A percentile compares a stretch with the other conserved stretches of the same genome.
phyloP scores from a whole-genome alignment of 1,284 basidiomycete species.

The Tylopilus orsonianus region DNA sequence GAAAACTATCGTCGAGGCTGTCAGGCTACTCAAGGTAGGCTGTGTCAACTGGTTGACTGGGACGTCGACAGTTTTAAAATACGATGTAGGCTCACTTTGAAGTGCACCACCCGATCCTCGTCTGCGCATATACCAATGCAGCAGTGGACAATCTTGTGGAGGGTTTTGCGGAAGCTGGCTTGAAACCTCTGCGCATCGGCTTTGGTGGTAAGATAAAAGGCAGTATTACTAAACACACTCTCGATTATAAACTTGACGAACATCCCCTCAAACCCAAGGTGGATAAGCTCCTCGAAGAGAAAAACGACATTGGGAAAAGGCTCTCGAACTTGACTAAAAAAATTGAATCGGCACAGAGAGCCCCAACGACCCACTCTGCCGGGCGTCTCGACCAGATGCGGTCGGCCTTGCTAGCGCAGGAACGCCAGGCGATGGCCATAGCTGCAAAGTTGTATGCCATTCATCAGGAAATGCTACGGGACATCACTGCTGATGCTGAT shows the following conservation, averaged over 20 bases:
- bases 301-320: conserved; percentile 31
- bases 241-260: conserved; percentile 63
- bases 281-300: conserved; percentile 39
- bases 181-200: conserved; percentile 80
- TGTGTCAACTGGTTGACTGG: background rate
- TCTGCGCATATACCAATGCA: conserved; percentile 92
- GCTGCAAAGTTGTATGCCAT: conserved; percentile 47
- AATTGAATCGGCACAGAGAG: conserved; percentile 26
- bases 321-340: conserved; percentile 29
- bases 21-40: conserved; percentile 77
- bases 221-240: conserved; percentile 57
- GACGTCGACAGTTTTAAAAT: background rate
- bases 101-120: conserved; percentile 80
- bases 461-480: conserved; percentile 54
- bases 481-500: conserved; percentile 67
- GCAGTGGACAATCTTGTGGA: conserved; percentile 93
- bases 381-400: conserved; percentile 42
- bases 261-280: conserved; percentile 58
- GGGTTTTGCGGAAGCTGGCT: conserved; percentile 59
- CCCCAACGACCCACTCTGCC: conserved; percentile 20
- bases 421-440: conserved; percentile 37
- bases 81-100: conserved; percentile 65
- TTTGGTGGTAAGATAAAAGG: conserved; percentile 60
- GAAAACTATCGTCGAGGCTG: conserved; percentile 84
- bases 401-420: conserved; percentile 35